phyloP scores from a whole-genome alignment of 1,139 yeast genomes.

The Meyerozyma carpophila region DNA sequence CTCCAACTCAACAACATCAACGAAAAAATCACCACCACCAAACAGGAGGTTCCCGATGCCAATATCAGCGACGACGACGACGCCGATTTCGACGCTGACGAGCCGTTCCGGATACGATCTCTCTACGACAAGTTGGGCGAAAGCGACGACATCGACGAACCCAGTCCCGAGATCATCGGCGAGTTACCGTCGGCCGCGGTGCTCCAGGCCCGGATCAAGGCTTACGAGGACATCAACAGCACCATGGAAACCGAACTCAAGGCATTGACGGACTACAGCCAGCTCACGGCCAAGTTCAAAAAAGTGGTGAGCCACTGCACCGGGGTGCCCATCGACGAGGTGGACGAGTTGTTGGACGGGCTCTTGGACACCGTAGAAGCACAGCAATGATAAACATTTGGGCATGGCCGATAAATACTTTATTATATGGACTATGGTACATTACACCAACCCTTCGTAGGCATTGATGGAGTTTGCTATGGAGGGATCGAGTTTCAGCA shows the following conservation, averaged over 20 bases:
- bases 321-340: conserved; percentile 68
- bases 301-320: conserved; percentile 88
- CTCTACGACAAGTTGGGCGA: conserved; percentile 47
- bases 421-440: not conserved
- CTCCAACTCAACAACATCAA: conserved; percentile 39
- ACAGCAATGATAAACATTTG: conserved; percentile 6
- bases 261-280: conserved; percentile 45
- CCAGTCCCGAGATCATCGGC: conserved; percentile 21
- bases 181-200: conserved; percentile 58
- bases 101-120: conserved; percentile 66
- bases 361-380: conserved; percentile 84
- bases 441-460: conserved; percentile 70
- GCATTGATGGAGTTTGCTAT: conserved; percentile 73
- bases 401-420: no score
- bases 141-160: conserved; percentile 16
- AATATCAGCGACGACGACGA: conserved; percentile 12
- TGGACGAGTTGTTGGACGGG: conserved; percentile 80
- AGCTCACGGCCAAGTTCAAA: conserved; percentile 78
- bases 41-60: conserved; percentile 13
- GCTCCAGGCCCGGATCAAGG: conserved; percentile 70
- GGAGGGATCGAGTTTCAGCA: conserved; percentile 78
- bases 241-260: conserved; percentile 47
- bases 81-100: conserved; percentile 66
- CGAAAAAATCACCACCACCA: conserved; percentile 28
- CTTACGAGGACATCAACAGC: conserved; percentile 46